These are phyloP conservation scores for Aspergillus fischeri DNA, from an alignment of 2,329 filamentous ascomycete species.

Conservation along the genomic window DNA sequence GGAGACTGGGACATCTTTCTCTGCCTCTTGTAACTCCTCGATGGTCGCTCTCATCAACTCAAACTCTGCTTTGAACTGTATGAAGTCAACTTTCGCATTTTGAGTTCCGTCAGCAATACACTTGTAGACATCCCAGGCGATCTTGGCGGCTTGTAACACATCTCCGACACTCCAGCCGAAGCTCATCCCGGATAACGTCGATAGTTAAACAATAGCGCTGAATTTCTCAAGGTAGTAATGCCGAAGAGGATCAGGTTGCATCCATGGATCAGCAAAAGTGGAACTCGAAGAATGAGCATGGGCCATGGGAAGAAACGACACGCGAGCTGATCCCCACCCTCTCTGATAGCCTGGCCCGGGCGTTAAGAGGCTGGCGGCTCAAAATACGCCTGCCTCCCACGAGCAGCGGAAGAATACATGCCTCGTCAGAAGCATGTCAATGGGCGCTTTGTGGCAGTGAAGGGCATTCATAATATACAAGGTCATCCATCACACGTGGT, in stretches of 20 bases:
- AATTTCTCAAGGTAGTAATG: not conserved
- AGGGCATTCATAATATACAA: not conserved
- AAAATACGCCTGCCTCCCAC: not conserved
- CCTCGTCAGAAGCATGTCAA: not conserved
- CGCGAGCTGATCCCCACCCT: not conserved
- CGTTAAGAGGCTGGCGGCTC: not conserved
- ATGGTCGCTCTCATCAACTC: not conserved
- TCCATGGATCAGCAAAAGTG: not conserved
- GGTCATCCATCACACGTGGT: not conserved
- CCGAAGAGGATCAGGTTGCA: not conserved
- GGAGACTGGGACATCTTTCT: not conserved
- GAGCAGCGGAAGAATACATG: not conserved
- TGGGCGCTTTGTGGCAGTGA: not conserved
- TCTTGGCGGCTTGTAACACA: not conserved
- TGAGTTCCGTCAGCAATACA: slow-evolving; percentile 1
- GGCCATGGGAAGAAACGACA: not conserved
- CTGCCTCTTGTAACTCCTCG: not conserved
- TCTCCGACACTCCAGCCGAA: not conserved
- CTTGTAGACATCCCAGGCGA: slow-evolving; percentile 10
- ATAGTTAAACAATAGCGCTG: not conserved
- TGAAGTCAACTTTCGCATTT: slow-evolving; percentile 8
- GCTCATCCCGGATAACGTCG: not conserved
- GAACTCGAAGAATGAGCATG: not conserved
- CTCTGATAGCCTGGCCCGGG: not conserved
- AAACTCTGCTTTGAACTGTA: slow-evolving; percentile 4